Evolutionary conservation across 805 yeast species (phyloP).

Genomic region (Zygosaccharomyces bailii): DNA sequence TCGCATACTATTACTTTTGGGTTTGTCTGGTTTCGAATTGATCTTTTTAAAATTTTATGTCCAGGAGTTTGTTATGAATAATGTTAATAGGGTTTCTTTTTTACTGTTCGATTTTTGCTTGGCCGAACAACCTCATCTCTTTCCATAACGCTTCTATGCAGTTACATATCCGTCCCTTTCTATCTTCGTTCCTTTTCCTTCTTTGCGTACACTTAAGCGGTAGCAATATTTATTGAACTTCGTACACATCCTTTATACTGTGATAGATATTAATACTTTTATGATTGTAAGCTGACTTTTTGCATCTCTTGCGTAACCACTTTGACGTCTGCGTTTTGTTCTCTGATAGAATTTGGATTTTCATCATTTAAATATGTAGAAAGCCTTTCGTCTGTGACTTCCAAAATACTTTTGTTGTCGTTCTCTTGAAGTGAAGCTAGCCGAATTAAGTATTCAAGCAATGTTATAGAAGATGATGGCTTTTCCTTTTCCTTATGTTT

Average conservation of each 20-base stretch:
- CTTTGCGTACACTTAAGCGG: constrained; percentile 3
- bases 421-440: constrained; percentile 56
- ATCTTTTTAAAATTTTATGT: background rate
- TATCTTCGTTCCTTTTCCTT: constrained; percentile 1
- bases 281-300: constrained; percentile 13
- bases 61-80: constrained; percentile 1
- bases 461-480: constrained; percentile 43
- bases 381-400: constrained; percentile 64
- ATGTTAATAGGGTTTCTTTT: background rate
- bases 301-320: constrained; percentile 17
- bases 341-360: constrained; percentile 26
- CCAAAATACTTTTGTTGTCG: constrained; percentile 51
- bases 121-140: background rate
- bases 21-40: background rate
- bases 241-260: constrained; percentile 1
- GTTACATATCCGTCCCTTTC: background rate
- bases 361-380: constrained; percentile 61
- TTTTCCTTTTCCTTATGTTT: constrained; percentile 36
- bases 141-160: background rate
- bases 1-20: background rate
- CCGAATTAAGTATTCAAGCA: constrained; percentile 62
- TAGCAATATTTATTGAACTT: background rate
- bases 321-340: constrained; percentile 17
- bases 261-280: background rate
- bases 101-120: background rate